A percentile compares a stretch with the other conserved stretches of the same genome.
Conservation (phyloP, 2,329 filamentous ascomycete species). For the Colletotrichum karsti region DNA sequence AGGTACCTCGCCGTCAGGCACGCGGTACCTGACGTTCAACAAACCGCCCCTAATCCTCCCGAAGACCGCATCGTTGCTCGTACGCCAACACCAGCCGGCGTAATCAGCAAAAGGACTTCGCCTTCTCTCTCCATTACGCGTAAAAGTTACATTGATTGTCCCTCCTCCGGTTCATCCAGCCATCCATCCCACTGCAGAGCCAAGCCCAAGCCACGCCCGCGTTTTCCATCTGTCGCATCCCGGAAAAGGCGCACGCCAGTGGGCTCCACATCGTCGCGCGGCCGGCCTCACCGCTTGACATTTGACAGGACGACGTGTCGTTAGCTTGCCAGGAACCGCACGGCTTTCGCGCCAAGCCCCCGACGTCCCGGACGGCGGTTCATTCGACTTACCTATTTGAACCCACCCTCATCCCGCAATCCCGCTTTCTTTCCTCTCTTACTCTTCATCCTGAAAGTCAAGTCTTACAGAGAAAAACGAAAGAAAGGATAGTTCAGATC, state of each 20-base stretch:
- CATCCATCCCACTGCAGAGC: not conserved
- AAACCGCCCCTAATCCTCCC: not conserved
- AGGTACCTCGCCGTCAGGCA: not conserved
- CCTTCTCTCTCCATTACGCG: not conserved
- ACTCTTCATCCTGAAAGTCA: not conserved
- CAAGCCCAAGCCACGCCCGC: not conserved
- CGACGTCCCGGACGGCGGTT: not conserved
- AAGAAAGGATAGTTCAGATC: not conserved
- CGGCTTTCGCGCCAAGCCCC: not conserved
- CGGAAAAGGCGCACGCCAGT: not conserved
- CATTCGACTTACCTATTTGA: constrained; percentile 14
- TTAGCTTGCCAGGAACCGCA: not conserved
- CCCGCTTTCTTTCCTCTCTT: not conserved
- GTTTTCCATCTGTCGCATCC: not conserved
- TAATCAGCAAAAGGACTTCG: not conserved
- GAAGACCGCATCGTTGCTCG: not conserved
- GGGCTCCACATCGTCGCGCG: not conserved
- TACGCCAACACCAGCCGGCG: not conserved
- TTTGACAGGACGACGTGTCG: not conserved
- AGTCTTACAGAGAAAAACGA: not conserved
- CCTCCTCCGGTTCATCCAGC: not conserved
- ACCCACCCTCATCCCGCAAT: not conserved
- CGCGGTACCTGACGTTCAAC: not conserved
- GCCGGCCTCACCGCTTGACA: constrained; percentile 3
- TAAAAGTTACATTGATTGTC: not conserved